Evolutionary conservation across 352 stramenopile genomes (phyloP), one percentile per base, ranked within the genome.

Genomic region (Phytophthora pseudosyringae): DNA sequence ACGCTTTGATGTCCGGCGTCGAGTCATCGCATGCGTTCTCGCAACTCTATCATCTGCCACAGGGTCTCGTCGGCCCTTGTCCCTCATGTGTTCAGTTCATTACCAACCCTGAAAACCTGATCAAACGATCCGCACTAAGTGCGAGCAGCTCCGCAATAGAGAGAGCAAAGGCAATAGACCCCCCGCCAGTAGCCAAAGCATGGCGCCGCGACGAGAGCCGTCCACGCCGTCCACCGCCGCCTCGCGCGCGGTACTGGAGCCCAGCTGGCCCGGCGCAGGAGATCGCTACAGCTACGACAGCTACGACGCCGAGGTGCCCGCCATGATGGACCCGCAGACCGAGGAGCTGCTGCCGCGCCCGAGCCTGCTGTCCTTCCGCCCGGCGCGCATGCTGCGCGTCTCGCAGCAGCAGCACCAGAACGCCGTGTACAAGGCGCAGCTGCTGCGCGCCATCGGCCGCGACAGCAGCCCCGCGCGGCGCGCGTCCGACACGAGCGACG

Each of bases 401-500:
- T 82, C 80, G 40, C 59, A 80, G 33, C 78, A 83, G 35, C 74
- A 81, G 41, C 75, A 81, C 11, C 78, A 84, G 43, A 78, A 69
- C 43, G 57, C 66, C 12, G 51, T 75, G 29, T 76, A 78, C 62
- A 81, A 81, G 59, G 58, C 71, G 47, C 73, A 76, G 32, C 43
- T 86, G 11, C 51, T 78, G 47, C 71, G 70, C 35, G 69, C 67
- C 8, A 70, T 81, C 18, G 74, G 64, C 1, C 47, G 62, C 10
- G 26, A 7, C 8, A 68, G 46, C 41, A 3, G 54, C 56, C 11
- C 66, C n/a, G 55, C 25, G n/a, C 16, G 57, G 26, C 29, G 52
- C 5, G 4, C 52, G 1, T 65, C 62, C 12, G 67, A 74, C 31
- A 67, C 56, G 6, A 72, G 75, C 41, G 54, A 60, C 18, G 57